A percentile compares a stretch with the other conserved stretches of the same genome.
phyloP scores from a whole-genome alignment of 2,329 filamentous ascomycete genomes.

The Coniosporium uncinatum region DNA sequence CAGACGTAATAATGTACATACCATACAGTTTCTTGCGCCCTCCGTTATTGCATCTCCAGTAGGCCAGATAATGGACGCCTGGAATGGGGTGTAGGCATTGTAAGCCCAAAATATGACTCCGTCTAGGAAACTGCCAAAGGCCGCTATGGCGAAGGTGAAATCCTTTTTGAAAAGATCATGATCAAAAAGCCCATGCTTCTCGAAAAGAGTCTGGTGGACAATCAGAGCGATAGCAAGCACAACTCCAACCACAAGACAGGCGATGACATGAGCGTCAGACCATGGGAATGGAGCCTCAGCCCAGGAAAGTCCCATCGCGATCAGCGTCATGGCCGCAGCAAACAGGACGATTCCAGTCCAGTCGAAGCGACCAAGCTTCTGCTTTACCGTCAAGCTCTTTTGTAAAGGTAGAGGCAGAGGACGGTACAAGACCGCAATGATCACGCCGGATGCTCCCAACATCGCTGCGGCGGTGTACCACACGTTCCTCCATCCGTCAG shows the following conservation, averaged over 20 bases:
- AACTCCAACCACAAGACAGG: neutral
- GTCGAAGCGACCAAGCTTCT: too few species aligned
- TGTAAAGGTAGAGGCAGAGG: too few species aligned
- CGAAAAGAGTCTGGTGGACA: neutral
- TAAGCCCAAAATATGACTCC: neutral
- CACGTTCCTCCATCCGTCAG: too few species aligned
- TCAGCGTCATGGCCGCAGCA: constrained; percentile 16
- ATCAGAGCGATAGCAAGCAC: neutral
- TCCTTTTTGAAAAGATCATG: constrained; percentile 3
- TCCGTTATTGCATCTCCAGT: too few species aligned
- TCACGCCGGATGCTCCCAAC: too few species aligned
- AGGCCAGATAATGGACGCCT: too few species aligned
- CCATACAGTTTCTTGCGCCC: too few species aligned
- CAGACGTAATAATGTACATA: too few species aligned
- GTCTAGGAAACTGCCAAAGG: neutral
- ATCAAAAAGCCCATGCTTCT: constrained; percentile 1
- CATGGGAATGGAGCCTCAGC: neutral
- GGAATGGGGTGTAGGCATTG: neutral
- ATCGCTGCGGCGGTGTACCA: too few species aligned
- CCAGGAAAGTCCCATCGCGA: neutral
- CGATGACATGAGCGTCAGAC: neutral
- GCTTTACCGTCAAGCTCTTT: too few species aligned
- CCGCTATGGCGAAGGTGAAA: constrained; percentile 1
- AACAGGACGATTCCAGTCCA: too few species aligned
- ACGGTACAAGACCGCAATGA: too few species aligned